Evolutionary conservation across 108 stramenopile genomes (phyloP), one percentile per base, ranked within the genome.

Genomic region (Nitzschia sp.): DNA sequence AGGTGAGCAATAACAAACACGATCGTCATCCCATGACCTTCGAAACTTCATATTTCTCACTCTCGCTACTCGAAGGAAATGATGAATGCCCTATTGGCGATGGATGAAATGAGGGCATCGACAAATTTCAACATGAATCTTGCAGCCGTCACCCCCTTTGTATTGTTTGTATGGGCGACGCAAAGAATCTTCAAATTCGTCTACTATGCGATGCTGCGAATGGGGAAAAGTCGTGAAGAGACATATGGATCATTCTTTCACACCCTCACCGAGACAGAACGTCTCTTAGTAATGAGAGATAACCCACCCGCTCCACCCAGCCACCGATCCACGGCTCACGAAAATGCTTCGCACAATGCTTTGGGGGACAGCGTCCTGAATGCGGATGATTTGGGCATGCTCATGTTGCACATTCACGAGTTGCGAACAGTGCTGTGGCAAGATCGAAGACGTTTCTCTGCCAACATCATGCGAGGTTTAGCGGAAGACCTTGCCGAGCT

Each of bases 101-200:
- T 96, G 81, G 95, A 96, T 63, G 91, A 96, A 19, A 78, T 92
- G 29, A 83, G 89, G 80, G 78, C 85, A 34, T 76, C 80, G 21
- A 96, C 93, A 58, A 91, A 96, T 54, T 92, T 96, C 63, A 96
- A 96, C 66, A 82, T 90, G 77, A 87, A 87, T 33, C 66, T 95
- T 29, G 91, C 91, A 17, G 94, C 94, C 2, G 84, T 95, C 54
- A 92, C 93, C 1, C 94, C 94, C 2, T 91, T 87, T 36, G 80
- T 91, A 4, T 75, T 95, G 58, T 50, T 90, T 29, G 33, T 87
- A 2, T 84, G 78, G 58, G 64, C 64, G 16, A 61, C 78, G 11
- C 71, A 81, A 33, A 58, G 70, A 29, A 38, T 78, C 8, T 85
- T 91, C 53, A 64, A 66, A 50, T 79, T 84, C 63, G 48, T 89